Conservation (phyloP, 2,329 filamentous ascomycete species). For the Neospermospora avenae region DNA sequence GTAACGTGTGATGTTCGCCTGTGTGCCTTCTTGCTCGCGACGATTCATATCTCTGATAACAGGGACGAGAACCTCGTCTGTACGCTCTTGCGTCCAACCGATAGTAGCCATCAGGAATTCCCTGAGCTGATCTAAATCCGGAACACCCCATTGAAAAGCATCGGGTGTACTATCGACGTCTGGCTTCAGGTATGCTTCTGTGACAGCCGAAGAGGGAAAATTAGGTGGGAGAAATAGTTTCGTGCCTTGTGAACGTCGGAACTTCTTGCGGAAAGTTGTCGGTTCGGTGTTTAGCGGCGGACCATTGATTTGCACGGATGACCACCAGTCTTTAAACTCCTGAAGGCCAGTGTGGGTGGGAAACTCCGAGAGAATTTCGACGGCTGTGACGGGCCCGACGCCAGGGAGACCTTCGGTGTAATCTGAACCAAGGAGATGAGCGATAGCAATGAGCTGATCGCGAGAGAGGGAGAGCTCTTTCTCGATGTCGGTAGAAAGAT, state of each 20-base stretch:
- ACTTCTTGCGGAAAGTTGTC: conserved; percentile 77
- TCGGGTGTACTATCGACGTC: conserved; percentile 80
- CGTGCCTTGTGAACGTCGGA: conserved; percentile 71
- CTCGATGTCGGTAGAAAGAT: conserved; percentile 77
- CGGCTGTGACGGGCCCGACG: conserved; percentile 88
- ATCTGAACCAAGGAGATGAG: conserved; percentile 87
- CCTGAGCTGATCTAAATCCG: conserved; percentile 81
- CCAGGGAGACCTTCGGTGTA: conserved; percentile 91
- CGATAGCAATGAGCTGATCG: conserved; percentile 83
- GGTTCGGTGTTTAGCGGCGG: conserved; percentile 62
- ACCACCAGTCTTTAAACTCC: conserved; percentile 88
- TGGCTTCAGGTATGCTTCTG: conserved; percentile 78
- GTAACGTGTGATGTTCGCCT: conserved; percentile 92
- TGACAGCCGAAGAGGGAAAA: conserved; percentile 78
- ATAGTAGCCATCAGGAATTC: conserved; percentile 87
- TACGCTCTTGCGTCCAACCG: conserved; percentile 87
- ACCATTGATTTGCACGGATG: conserved; percentile 65
- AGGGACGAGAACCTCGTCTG: conserved; percentile 91
- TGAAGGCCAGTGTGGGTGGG: conserved; percentile 54
- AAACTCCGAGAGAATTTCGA: conserved; percentile 94
- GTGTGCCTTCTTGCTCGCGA: conserved; percentile 83
- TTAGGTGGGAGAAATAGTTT: conserved; percentile 81
- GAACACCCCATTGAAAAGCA: conserved; percentile 91
- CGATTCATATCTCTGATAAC: conserved; percentile 95
- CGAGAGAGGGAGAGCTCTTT: conserved; percentile 84